These are phyloP conservation scores for Cyberlindnera sargentensis DNA, from an alignment of 805 yeast genomes.

Conservation along the genomic window DNA sequence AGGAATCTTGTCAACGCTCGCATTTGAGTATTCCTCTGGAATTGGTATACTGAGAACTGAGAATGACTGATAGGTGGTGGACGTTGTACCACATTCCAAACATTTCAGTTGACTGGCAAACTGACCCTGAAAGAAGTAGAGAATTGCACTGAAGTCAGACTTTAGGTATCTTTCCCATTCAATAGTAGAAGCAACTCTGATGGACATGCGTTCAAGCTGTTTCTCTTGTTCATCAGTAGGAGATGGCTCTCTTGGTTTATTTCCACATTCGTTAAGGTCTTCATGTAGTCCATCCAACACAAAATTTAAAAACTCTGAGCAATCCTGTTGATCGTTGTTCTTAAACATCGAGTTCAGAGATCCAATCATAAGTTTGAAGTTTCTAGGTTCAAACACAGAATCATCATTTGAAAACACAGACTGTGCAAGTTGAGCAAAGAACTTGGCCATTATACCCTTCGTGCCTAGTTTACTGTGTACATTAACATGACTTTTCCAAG, in stretches of 20 bases:
- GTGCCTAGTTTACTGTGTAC: conserved; percentile 70
- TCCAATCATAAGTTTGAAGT: conserved; percentile 64
- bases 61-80: conserved; percentile 83
- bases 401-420: conserved; percentile 43
- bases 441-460: conserved; percentile 67
- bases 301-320: conserved; percentile 74
- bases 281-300: conserved; percentile 74
- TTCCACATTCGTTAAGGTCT: conserved; percentile 67
- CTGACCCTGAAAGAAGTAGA: conserved; percentile 85
- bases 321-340: conserved; percentile 74
- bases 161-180: conserved; percentile 89
- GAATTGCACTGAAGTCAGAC: conserved; percentile 72
- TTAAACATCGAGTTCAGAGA: conserved; percentile 57
- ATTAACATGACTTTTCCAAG: conserved; percentile 64
- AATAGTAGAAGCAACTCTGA: conserved; percentile 75
- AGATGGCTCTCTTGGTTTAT: conserved; percentile 45
- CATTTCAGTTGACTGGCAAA: conserved; percentile 75
- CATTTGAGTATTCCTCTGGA: conserved; percentile 37
- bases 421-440: conserved; percentile 53
- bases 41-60: conserved; percentile 76
- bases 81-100: conserved; percentile 61
- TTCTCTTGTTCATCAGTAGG: conserved; percentile 67
- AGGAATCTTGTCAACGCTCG: conserved; percentile 26
- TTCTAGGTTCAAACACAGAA: conserved; percentile 47
- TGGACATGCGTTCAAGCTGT: conserved; percentile 62